Evolutionary conservation across 2,329 filamentous ascomycete genomes (phyloP), one percentile per base, ranked within the genome.

Genomic region (Bipolaris victoriae): DNA sequence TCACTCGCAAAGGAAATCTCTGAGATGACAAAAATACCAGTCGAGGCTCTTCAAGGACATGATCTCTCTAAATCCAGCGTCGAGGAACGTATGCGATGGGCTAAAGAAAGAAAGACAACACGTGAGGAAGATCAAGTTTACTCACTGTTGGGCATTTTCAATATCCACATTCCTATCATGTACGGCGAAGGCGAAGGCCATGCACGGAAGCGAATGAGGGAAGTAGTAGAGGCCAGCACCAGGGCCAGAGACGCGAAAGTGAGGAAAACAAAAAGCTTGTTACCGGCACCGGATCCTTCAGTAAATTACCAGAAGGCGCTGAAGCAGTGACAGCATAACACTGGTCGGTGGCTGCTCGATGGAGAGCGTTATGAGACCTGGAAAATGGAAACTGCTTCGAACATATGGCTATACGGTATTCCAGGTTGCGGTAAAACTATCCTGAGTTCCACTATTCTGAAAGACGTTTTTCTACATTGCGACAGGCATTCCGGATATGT

Each of bases 401-500:
- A 67, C 50, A 55, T 79, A 1, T 80, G 75, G 76, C 65, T 79
- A 9, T 55, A 77, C 60, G 76, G 78, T 2, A 78, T 77, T 43
- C 69, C 75, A 11, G 78, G 78, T 39, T 80, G 77, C 47, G 78
- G 79, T 6, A 80, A 80, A 58, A 79, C 76, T 1, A 66, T 80
- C 53, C 66, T 80, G 1, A 74, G 70, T 57, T 78, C 73, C 9
- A 74, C 69, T 3, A 63, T 79, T 29, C 66, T 79, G n/a, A 47
- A 75, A 52, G 51, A 71, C 47, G 16, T 74, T 45, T 51, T 73
- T 4, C 41, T 62, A 39, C 37, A 63, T 29, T 65, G 52, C 45
- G 20, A 58, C 5, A 24, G 57, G 18, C 40, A 66, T 35, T 22
- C 57, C 48, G 50, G 48, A 1, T 61, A 55, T 24, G 65, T 60